Conservation (phyloP, 345 rosid genomes). For the Arabis alpina region DNA sequence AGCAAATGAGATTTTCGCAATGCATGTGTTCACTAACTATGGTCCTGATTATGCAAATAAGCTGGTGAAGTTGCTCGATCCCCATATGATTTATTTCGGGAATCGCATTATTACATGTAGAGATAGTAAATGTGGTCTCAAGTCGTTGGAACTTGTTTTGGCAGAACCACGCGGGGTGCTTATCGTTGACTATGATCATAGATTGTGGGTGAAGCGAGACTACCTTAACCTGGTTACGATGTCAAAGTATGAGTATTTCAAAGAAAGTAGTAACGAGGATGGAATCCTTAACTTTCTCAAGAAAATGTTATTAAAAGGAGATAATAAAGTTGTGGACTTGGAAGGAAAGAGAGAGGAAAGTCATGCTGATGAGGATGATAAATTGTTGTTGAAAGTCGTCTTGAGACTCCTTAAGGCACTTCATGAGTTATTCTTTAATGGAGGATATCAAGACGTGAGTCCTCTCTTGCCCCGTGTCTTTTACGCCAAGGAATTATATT, state of each 20-base stretch:
- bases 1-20: not conserved
- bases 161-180: conserved; percentile 12
- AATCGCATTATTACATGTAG: conserved; percentile 10
- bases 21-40: conserved; percentile 24
- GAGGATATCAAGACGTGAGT: conserved; percentile 7
- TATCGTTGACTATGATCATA: conserved; percentile 14
- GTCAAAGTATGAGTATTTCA: conserved; percentile 5
- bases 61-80: conserved; percentile 27
- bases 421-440: conserved; percentile 10
- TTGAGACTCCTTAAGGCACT: conserved; percentile 2
- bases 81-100: conserved; percentile 20
- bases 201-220: conserved; percentile 7
- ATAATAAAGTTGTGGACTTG: conserved; percentile 10
- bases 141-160: conserved; percentile 21
- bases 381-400: not conserved
- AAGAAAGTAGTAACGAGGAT: not conserved
- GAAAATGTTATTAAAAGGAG: conserved; percentile 3
- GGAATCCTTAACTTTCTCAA: not conserved
- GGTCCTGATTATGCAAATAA: not conserved
- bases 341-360: conserved; percentile 2
- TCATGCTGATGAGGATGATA: not conserved
- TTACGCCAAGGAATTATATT: not conserved
- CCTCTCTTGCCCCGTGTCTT: conserved; percentile 4
- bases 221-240: not conserved
- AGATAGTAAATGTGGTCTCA: conserved; percentile 3